Conservation (phyloP, 2,329 filamentous ascomycete genomes). For the Sarocladiaceae sp. region DNA sequence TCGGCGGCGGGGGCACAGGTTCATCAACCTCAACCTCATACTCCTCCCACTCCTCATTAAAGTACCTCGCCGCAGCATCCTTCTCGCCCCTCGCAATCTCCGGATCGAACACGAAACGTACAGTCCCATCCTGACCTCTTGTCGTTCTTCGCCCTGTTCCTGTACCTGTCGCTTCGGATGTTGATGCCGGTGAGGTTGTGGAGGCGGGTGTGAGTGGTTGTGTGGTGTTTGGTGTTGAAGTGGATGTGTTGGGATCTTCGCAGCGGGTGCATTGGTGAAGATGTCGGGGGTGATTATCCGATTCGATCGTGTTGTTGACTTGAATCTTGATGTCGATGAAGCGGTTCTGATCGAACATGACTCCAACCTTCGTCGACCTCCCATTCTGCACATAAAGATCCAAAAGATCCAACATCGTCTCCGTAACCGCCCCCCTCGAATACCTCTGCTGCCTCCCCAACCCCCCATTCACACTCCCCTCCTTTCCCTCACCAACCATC, state of each 20-base stretch:
- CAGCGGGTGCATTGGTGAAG: conserved; percentile 55
- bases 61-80: conserved; percentile 62
- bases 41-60: conserved; percentile 71
- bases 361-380: conserved; percentile 68
- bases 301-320: conserved; percentile 76
- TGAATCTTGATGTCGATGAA: conserved; percentile 86
- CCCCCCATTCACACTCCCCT: not conserved
- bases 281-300: conserved; percentile 57
- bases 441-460: conserved; percentile 20
- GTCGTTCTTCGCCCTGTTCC: conserved; percentile 17
- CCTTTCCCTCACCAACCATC: not conserved
- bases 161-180: no score
- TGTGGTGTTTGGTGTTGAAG: conserved; percentile 21
- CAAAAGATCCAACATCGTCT: conserved; percentile 85
- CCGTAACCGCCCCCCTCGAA: conserved; percentile 48
- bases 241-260: conserved; percentile 29
- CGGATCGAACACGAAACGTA: conserved; percentile 85
- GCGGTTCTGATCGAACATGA: conserved; percentile 65
- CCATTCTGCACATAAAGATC: conserved; percentile 89
- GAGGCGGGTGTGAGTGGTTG: conserved; percentile 34
- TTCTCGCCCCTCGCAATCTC: conserved; percentile 71
- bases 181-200: conserved; percentile 20
- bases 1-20: conserved; percentile 31
- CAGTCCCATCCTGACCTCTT: conserved; percentile 63
- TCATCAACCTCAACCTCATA: conserved; percentile 76